These are phyloP conservation scores for Conidiobolus incongruus DNA, from an alignment of 371 early-diverging fungal species.

Conservation along the genomic window DNA sequence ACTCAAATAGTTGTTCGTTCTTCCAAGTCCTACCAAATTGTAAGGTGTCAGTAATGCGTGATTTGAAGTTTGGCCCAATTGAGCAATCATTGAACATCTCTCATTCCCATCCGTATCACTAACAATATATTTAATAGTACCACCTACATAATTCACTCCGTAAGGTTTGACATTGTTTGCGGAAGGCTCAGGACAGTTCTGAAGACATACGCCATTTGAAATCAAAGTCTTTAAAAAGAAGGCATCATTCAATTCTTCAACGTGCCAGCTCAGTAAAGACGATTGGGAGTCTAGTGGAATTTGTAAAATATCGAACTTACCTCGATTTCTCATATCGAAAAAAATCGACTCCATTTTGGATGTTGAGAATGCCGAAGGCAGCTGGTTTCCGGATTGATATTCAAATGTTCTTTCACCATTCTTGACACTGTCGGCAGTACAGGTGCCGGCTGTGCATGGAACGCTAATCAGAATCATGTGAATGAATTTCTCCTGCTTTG, in stretches of 20 bases:
- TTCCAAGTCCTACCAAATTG: slow-evolving; percentile 62
- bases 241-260: slow-evolving; percentile 38
- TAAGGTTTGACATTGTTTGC: slow-evolving; percentile 22
- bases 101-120: slow-evolving; percentile 52
- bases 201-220: slow-evolving; percentile 51
- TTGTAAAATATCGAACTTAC: slow-evolving; percentile 2
- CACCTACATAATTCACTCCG: slow-evolving; percentile 61
- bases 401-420: slow-evolving; percentile 15
- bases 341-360: slow-evolving; percentile 47
- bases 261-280: too few relatives aligned
- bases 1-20: slow-evolving; percentile 89
- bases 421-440: slow-evolving; percentile 14
- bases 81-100: slow-evolving; percentile 24
- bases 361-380: slow-evolving; percentile 9
- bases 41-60: slow-evolving; percentile 55
- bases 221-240: slow-evolving; percentile 76
- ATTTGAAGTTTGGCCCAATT: slow-evolving; percentile 58
- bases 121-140: slow-evolving; percentile 64
- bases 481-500: slow-evolving; percentile 15
- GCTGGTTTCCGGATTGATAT: too few relatives aligned
- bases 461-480: slow-evolving; percentile 31
- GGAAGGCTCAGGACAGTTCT: slow-evolving; percentile 13
- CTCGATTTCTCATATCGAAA: slow-evolving; percentile 72
- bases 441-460: slow-evolving; percentile 20
- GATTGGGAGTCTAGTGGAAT: too few relatives aligned